Evolutionary conservation across 345 rosid species (phyloP).

Genomic region (Eucalyptus polybractea): DNA sequence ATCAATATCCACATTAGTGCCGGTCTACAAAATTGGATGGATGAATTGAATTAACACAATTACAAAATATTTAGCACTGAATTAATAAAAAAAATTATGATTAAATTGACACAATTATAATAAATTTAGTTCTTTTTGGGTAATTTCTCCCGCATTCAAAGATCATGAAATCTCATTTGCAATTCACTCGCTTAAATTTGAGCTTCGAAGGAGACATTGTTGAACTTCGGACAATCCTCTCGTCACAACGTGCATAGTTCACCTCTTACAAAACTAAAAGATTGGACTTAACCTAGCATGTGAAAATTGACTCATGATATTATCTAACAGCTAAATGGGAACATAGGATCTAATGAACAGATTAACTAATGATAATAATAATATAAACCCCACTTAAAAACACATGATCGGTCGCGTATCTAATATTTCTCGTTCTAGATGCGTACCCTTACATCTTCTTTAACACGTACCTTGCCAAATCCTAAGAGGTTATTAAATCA

Average conservation of each 20-base stretch:
- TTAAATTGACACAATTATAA: too few species aligned
- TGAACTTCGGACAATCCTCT: neutral
- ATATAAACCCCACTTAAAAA: neutral
- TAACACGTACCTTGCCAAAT: neutral
- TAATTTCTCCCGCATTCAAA: neutral
- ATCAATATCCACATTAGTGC: accelerated
- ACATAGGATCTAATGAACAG: neutral
- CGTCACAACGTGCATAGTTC: neutral
- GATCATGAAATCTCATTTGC: neutral
- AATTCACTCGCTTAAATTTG: neutral
- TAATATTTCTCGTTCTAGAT: neutral
- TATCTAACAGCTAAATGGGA: neutral
- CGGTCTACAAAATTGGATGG: accelerated
- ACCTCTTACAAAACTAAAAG: neutral
- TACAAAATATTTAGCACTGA: accelerated
- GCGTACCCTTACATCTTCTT: neutral
- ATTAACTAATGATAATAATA: neutral
- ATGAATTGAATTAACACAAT: too few species aligned
- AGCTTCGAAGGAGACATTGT: neutral
- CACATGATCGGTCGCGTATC: neutral
- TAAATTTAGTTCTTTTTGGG: too few species aligned
- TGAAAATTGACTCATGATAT: neutral
- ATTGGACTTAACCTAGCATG: neutral
- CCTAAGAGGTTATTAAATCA: neutral
- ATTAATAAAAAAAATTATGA: too few species aligned